Evolutionary conservation across 1,284 basidiomycete genomes (phyloP), one percentile per base, ranked within the genome.

Genomic region (Puccinia coronata): DNA sequence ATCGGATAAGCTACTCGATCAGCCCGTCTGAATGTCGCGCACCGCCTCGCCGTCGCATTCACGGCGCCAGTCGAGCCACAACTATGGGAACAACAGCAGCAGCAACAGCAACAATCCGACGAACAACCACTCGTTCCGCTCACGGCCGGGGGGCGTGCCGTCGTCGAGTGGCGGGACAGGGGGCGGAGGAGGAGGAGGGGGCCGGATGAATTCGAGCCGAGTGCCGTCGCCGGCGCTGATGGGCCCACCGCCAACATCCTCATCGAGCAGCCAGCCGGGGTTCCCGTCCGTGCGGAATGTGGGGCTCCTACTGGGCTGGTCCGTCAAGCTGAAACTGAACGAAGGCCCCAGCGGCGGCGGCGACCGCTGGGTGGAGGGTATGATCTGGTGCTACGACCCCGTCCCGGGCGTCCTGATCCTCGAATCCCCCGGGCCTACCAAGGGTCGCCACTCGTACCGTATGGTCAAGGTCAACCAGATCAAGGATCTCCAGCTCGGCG

Each of bases 391-490:
- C 31, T 81, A 81, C 25, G 80, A 81, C 41, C 72, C 80, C n/a
- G 43, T 81, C 28, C 28, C 80, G 1, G 80, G 80, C 3, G 80
- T 74, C 11, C 51, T 81, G 6, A 71, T 81, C 20, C 59, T 81
- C 12, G 61, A 74, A 36, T 75, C 39, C 51, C 57, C 78, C 16
- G 77, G 53, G 36, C 31, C 8, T 4, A 51, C 28, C 28, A 73
- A 73, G 59, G 70, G 69, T 59, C 39, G 59, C 39, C 41, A 74
- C 12, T 75, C 57, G 20, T 81, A 61, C 49, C 31, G 80, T 23
- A 74, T 81, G 70, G 31, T 81, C 36, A 81, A 81, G 53, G 70
- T 81, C 31, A 81, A 81, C 53, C 80, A 81, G 25, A 51, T 81
- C 39, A 74, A 69, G 43, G 80, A 81, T 14, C 39, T 81, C 31